Evolutionary conservation across 768 basidiomycete species (phyloP).

Genomic region (Russula sp.): DNA sequence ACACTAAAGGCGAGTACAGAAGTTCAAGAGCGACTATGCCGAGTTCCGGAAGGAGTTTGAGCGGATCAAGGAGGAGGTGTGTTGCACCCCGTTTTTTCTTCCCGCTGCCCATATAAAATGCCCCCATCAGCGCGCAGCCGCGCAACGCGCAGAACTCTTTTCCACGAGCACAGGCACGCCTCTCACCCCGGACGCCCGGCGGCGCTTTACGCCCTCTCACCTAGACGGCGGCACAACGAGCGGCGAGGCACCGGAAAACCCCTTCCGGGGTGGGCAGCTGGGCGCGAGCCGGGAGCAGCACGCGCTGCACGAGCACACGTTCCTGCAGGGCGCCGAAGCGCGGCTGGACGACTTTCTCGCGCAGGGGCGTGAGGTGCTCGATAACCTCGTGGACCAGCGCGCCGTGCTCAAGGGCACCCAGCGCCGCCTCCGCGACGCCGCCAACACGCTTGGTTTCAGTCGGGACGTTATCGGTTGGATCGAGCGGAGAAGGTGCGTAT

Average conservation of each 20-base stretch:
- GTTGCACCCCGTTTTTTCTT: not conserved
- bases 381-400: conserved; percentile 88
- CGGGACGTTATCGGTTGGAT: conserved; percentile 97
- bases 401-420: conserved; percentile 95
- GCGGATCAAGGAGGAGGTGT: conserved; percentile 55
- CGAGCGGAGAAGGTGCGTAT: conserved; percentile 79
- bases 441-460: conserved; percentile 91
- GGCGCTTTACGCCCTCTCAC: conserved; percentile 46
- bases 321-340: conserved; percentile 76
- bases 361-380: conserved; percentile 86
- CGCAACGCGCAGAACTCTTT: conserved; percentile 62
- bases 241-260: conserved; percentile 63
- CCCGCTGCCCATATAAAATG: not conserved
- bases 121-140: conserved; percentile 47
- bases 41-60: conserved; percentile 85
- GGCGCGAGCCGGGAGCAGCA: conserved; percentile 63
- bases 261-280: conserved; percentile 59
- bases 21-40: conserved; percentile 81
- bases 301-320: conserved; percentile 84
- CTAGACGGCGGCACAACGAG: conserved; percentile 24
- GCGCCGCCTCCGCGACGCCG: conserved; percentile 76
- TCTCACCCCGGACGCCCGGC: conserved; percentile 42
- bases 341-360: conserved; percentile 86
- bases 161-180: conserved; percentile 31
- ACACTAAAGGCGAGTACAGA: conserved; percentile 78